A percentile compares a stretch with the other conserved stretches of the same genome.
These are phyloP conservation scores for Paraleonurus japonicus DNA, from an alignment of 257 asterid genomes.

Conservation along the genomic window DNA sequence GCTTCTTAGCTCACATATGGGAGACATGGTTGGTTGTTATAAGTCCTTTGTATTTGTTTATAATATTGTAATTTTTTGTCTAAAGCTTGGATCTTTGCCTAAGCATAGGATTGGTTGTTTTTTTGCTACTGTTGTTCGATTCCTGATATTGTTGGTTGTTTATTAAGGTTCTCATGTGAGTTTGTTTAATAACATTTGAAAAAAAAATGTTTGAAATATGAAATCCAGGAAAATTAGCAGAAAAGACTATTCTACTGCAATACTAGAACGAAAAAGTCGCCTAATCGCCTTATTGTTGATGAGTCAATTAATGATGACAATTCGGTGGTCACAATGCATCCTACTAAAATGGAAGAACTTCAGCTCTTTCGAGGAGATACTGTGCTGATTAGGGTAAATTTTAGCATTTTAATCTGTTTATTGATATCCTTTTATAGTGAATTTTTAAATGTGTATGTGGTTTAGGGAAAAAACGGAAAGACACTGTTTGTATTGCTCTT, in stretches of 20 bases:
- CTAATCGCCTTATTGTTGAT: conserved; percentile 49
- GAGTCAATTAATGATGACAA: conserved; percentile 51
- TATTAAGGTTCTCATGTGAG: background rate
- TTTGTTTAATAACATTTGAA: background rate
- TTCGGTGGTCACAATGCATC: conserved; percentile 44
- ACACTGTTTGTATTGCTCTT: conserved; percentile 43
- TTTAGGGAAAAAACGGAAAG: conserved; percentile 41
- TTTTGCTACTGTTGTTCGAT: background rate
- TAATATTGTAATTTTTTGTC: background rate
- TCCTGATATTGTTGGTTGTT: background rate
- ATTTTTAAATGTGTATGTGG: background rate
- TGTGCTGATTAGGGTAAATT: conserved; percentile 33
- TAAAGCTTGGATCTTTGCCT: background rate
- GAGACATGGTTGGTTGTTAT: background rate
- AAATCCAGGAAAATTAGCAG: conserved; percentile 36
- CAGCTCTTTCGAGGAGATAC: conserved; percentile 50
- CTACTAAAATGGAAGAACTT: conserved; percentile 43
- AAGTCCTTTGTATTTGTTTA: background rate
- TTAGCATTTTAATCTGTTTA: background rate
- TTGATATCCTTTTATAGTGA: background rate
- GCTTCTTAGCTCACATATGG: background rate
- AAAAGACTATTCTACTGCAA: conserved; percentile 42
- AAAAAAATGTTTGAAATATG: background rate
- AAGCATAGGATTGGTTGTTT: background rate
- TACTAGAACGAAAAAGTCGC: conserved; percentile 44